Percentiles rank a stretch among this genome's conserved stretches.
Conservation (phyloP, 2,329 filamentous ascomycete genomes). For the Xylariales sp. region DNA sequence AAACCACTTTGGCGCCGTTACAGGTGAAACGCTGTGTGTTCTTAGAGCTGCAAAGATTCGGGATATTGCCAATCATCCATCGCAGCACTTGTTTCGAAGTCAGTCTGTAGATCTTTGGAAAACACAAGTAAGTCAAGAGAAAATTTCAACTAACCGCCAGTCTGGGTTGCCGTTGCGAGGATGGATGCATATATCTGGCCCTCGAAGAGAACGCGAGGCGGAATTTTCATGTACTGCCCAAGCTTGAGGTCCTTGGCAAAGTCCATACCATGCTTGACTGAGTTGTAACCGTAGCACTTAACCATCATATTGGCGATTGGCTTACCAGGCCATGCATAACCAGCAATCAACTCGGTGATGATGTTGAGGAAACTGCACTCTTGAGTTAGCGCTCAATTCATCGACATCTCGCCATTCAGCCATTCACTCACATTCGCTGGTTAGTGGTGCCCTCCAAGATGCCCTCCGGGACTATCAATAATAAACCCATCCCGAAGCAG, state of each 20-base stretch:
- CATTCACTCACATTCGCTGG: constrained; percentile 7
- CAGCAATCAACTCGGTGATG: constrained; percentile 28
- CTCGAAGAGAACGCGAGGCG: constrained; percentile 26
- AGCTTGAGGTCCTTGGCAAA: constrained; percentile 28
- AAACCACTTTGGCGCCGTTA: constrained; percentile 27
- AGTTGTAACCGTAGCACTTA: constrained; percentile 29
- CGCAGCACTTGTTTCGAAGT: constrained; percentile 12
- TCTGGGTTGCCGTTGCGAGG: constrained; percentile 26
- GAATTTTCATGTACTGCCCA: constrained; percentile 29
- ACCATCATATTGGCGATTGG: constrained; percentile 29
- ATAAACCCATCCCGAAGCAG: constrained; percentile 9
- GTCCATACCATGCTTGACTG: constrained; percentile 28
- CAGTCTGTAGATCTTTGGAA: background rate
- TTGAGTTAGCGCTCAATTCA: too few relatives aligned
- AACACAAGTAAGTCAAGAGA: too few relatives aligned
- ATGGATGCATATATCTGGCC: constrained; percentile 29
- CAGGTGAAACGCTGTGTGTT: constrained; percentile 29
- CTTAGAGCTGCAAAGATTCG: constrained; percentile 20
- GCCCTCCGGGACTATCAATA: constrained; percentile 8
- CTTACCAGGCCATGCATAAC: constrained; percentile 27
- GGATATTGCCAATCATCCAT: constrained; percentile 26
- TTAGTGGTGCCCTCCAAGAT: constrained; percentile 10
- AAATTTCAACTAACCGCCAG: constrained; percentile 20
- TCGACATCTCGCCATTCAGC: too few relatives aligned
- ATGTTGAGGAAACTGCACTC: constrained; percentile 24